Conservation (phyloP, 257 asterid species). For the Catharanthus roseus region DNA sequence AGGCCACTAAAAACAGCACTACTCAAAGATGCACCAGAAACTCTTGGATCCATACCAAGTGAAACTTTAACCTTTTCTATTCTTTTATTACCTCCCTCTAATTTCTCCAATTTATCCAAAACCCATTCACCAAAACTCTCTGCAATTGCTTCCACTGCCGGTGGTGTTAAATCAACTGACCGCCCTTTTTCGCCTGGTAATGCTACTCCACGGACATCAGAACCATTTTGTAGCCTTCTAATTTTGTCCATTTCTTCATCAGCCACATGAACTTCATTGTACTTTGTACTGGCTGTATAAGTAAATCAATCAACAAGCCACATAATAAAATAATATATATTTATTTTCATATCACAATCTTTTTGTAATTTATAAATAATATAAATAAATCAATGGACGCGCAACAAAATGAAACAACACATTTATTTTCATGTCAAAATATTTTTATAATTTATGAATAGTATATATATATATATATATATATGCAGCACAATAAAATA, state of each 20-base stretch:
- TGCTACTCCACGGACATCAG: slow-evolving; percentile 94
- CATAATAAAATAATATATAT: no score
- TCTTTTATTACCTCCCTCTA: slow-evolving; percentile 12
- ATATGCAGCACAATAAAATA: no score
- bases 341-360: no score
- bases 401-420: no score
- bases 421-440: no score
- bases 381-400: no score
- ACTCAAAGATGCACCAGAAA: slow-evolving; percentile 61
- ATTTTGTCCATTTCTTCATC: slow-evolving; percentile 83
- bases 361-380: no score
- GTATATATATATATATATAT: no score
- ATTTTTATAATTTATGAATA: no score
- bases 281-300: slow-evolving; percentile 34
- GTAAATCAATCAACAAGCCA: no score
- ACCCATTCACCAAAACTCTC: slow-evolving; percentile 98
- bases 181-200: slow-evolving; percentile 78
- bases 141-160: slow-evolving; percentile 83
- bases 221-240: slow-evolving; percentile 76
- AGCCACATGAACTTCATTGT: slow-evolving; percentile 44
- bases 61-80: slow-evolving; percentile 48
- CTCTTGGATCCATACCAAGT: slow-evolving; percentile 76
- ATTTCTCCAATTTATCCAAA: slow-evolving; percentile 25
- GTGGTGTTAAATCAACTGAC: slow-evolving; percentile 61
- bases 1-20: slow-evolving; percentile 70